These are phyloP conservation scores for Yamadazyma phyllophila DNA, from an alignment of 805 yeast genomes.

Conservation along the genomic window DNA sequence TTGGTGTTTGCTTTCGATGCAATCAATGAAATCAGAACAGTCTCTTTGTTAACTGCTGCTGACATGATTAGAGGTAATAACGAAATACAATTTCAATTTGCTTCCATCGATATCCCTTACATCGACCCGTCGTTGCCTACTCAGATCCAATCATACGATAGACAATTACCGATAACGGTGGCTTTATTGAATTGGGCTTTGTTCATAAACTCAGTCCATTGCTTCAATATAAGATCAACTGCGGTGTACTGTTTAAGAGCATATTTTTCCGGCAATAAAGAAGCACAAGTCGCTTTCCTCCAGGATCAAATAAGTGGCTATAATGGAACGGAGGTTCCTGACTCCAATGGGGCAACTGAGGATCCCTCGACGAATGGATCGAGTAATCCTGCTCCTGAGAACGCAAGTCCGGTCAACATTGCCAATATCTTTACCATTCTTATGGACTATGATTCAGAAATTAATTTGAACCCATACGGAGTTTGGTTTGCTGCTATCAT, in stretches of 20 bases:
- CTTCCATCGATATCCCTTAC: slow-evolving; percentile 88
- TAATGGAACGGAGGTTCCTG: slow-evolving; percentile 17
- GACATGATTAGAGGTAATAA: slow-evolving; percentile 69
- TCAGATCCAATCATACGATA: slow-evolving; percentile 32
- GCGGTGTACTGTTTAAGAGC: slow-evolving; percentile 65
- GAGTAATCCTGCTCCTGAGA: neutral
- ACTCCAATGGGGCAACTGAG: neutral
- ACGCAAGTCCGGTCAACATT: slow-evolving; percentile 25
- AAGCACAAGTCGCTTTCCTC: slow-evolving; percentile 61
- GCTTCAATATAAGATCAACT: slow-evolving; percentile 78
- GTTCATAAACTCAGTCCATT: slow-evolving; percentile 74
- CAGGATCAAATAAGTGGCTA: slow-evolving; percentile 58
- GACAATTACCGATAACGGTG: slow-evolving; percentile 61
- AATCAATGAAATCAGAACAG: slow-evolving; percentile 63
- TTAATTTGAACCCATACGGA: slow-evolving; percentile 78
- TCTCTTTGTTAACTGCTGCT: slow-evolving; percentile 72
- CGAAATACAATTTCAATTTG: slow-evolving; percentile 65
- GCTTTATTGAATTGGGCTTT: slow-evolving; percentile 84
- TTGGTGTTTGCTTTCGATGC: slow-evolving; percentile 67
- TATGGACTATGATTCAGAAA: slow-evolving; percentile 65
- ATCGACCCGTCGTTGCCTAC: slow-evolving; percentile 69
- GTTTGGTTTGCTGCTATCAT: slow-evolving; percentile 79
- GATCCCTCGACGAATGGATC: neutral
- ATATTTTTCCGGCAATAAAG: slow-evolving; percentile 61
- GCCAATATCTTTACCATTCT: slow-evolving; percentile 70